Percentiles rank a stretch among this genome's conserved stretches.
Conservation (phyloP, 805 yeast genomes). For the Brettanomyces bruxellensis region DNA sequence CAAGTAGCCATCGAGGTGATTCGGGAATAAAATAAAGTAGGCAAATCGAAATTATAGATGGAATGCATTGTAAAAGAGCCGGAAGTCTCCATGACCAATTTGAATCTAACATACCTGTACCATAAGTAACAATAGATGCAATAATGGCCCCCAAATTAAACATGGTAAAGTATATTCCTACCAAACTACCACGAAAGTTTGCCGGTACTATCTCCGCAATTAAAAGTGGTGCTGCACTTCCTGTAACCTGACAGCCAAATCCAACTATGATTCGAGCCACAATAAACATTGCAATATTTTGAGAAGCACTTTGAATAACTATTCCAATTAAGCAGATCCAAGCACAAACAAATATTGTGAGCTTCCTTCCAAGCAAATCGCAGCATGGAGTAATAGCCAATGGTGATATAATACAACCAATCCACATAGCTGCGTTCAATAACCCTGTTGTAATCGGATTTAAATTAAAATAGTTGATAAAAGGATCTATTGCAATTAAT, state of each 20-base stretch:
- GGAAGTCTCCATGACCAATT: conserved; percentile 47
- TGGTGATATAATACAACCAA: conserved; percentile 3
- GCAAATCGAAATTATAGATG: conserved; percentile 31
- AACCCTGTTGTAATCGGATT: conserved; percentile 2
- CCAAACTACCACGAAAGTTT: conserved; percentile 18
- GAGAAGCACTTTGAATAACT: conserved; percentile 36
- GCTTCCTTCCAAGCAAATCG: conserved; percentile 50
- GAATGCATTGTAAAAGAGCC: conserved; percentile 36
- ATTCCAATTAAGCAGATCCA: conserved; percentile 47
- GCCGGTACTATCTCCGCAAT: conserved; percentile 22
- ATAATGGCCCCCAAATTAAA: conserved; percentile 37
- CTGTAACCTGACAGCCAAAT: conserved; percentile 17
- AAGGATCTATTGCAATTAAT: conserved; percentile 4
- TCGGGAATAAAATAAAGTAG: conserved; percentile 31
- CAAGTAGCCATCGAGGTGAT: conserved; percentile 27
- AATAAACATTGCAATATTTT: conserved; percentile 22
- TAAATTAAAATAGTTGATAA: conserved; percentile 4
- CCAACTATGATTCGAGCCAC: conserved; percentile 26
- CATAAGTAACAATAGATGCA: conserved; percentile 32
- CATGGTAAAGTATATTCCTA: conserved; percentile 33
- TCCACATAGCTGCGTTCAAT: conserved; percentile 6
- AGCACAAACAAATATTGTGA: conserved; percentile 42
- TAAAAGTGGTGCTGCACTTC: conserved; percentile 19
- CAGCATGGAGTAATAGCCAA: conserved; percentile 25
- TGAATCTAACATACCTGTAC: conserved; percentile 27